Evolutionary conservation across 805 yeast species (phyloP).

Genomic region (Schwanniomyces polymorphus): DNA sequence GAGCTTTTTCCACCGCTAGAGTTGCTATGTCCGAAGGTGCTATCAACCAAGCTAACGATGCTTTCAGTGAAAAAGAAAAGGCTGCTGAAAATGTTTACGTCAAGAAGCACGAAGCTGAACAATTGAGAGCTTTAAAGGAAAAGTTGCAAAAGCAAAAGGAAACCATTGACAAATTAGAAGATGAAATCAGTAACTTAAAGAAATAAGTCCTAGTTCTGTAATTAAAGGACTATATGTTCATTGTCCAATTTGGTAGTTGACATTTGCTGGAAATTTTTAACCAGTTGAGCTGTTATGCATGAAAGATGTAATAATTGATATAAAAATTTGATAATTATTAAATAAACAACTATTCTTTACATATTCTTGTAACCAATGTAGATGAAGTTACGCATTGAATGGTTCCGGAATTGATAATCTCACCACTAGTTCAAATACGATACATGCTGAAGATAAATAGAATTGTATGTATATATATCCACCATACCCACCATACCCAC

Average conservation of each 20-base stretch:
- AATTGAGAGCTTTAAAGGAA: constrained; percentile 72
- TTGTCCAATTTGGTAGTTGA: not conserved
- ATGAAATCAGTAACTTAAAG: constrained; percentile 51
- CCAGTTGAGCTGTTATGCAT: not conserved
- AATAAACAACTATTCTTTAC: not conserved
- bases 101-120: constrained; percentile 88
- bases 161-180: constrained; percentile 48
- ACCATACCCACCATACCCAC: too few species aligned
- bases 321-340: not conserved
- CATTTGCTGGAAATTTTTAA: not conserved
- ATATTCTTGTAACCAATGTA: not conserved
- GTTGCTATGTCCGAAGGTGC: constrained; percentile 24
- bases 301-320: not conserved
- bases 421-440: not conserved
- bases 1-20: constrained; percentile 32
- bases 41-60: constrained; percentile 22
- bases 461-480: not conserved
- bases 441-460: not conserved
- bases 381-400: too few species aligned
- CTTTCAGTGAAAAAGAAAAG: constrained; percentile 77
- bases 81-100: constrained; percentile 86
- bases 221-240: not conserved
- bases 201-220: constrained; percentile 25
- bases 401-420: too few species aligned
- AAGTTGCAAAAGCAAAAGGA: constrained; percentile 75